Base-by-base conservation (phyloP, 2,329 filamentous ascomycete genomes). In the Claviceps sp. region DNA sequence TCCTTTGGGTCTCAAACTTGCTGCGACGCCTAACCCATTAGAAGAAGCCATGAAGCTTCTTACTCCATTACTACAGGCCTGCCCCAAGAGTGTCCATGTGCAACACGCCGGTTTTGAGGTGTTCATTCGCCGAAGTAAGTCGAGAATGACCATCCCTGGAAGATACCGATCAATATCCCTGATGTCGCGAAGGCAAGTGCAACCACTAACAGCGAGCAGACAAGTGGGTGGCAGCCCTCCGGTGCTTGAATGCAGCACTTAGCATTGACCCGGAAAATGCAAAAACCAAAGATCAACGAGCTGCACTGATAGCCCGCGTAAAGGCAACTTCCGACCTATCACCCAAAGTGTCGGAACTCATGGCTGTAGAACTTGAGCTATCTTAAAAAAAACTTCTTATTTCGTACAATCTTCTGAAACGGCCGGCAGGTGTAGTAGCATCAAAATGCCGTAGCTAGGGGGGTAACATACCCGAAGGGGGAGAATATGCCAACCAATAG, bases 31-130 rank as follows among this genome's bases (percentile, higher is more conserved):
- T 53, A 84, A 93, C 52, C 91, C 93, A 8, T 70, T 98, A 45
- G 83, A 82, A 47, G 89, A 93, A 61, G 89, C 89, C 3, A 85
- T 89, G 74, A 95, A 91, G 67, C 95, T 93, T 65, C 68, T 98
- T 52, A 74, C 69, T 16, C 89, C 87, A 3, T 73, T 98, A 60
- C 75, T 98, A 54, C 85, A 95, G 65, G 85, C 84, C 62, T 90
- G 83, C 62, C 84, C 89, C 2, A 81, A 85, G 71, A 87, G 82
- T 64, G 79, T 95, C 47, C 82, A 93, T 56, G 87, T 80, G 22
- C 93, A 98, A 69, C 77, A 84, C 57, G 80, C 84, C 50, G 93
- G 89, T 5, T 97, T 96, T 61, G 90, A 97, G 70, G 85, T 98
- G 17, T 90, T 88, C 64, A 75, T 94, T 54, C 78, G 89, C 63